These are phyloP conservation scores for Melastoma malabathricum DNA, from an alignment of 345 rosid species.

Conservation along the genomic window DNA sequence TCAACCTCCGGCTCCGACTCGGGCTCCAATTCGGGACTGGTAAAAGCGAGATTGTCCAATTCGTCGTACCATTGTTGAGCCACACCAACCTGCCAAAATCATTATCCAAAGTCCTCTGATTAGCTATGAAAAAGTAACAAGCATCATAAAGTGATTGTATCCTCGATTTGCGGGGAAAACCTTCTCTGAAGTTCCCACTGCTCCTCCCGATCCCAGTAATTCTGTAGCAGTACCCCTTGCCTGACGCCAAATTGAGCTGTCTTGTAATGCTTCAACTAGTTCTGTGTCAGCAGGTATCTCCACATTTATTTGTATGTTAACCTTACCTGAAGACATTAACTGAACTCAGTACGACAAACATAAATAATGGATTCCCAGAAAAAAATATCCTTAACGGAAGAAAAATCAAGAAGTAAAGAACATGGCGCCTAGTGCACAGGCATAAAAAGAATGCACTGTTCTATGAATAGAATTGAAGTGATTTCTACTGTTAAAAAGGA, in stretches of 20 bases:
- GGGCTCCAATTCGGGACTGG: no score
- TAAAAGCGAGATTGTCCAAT: slow-evolving; percentile 66
- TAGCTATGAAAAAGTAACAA: no score
- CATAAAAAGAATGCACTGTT: no score
- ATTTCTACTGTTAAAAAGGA: no score
- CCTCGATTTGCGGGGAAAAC: slow-evolving; percentile 12
- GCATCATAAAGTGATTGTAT: slow-evolving; percentile 1
- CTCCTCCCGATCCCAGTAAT: slow-evolving; percentile 22
- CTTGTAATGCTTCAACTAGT: slow-evolving; percentile 68
- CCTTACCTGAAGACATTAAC: slow-evolving; percentile 39
- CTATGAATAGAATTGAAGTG: no score
- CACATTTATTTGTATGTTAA: slow-evolving; percentile 44
- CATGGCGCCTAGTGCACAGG: neutral
- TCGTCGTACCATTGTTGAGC: slow-evolving; percentile 94
- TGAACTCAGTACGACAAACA: neutral
- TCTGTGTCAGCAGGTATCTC: slow-evolving; percentile 52
- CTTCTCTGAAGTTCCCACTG: slow-evolving; percentile 45
- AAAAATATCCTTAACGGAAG: neutral
- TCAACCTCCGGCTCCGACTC: slow-evolving; percentile 29
- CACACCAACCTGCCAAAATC: slow-evolving; percentile 47
- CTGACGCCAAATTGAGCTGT: slow-evolving; percentile 73
- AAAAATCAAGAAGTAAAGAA: neutral
- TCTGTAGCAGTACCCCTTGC: slow-evolving; percentile 69
- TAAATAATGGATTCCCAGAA: neutral
- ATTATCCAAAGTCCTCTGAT: no score